Conservation (phyloP, 805 yeast species). For the Cyberlindnera subsufficiens region DNA sequence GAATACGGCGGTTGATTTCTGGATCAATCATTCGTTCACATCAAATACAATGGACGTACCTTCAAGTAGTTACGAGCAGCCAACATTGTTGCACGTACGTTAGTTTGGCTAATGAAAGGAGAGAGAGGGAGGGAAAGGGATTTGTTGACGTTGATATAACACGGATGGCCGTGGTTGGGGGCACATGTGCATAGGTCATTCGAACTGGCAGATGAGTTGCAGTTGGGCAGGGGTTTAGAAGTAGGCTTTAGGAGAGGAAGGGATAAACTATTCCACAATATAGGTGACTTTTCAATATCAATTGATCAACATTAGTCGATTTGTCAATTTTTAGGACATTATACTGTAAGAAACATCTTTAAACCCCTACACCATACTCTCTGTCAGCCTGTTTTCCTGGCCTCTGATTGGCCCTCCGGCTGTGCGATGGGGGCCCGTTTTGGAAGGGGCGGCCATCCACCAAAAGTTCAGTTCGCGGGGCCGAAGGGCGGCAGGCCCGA, state of each 20-base stretch:
- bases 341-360: not conserved
- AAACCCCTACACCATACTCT: not conserved
- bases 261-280: no score
- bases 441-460: no score
- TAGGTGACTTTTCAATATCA: no score
- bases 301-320: no score
- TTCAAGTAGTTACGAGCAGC: constrained; percentile 16
- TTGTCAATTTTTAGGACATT: no score
- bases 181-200: constrained; percentile 10
- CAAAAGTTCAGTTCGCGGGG: not conserved
- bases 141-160: constrained; percentile 6
- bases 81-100: constrained; percentile 8
- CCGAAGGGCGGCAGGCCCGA: not conserved
- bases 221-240: constrained; percentile 2
- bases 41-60: not conserved
- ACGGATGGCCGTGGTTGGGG: constrained; percentile 5
- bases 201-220: constrained; percentile 10
- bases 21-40: not conserved
- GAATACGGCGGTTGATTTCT: no score
- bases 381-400: constrained; percentile 2
- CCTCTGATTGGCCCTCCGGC: constrained; percentile 5
- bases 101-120: not conserved
- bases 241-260: no score
- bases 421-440: not conserved
- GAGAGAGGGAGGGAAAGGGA: not conserved